These are phyloP conservation scores for Melocanna baccifera DNA, from an alignment of 176 grass and related monocot genomes.

Conservation along the genomic window DNA sequence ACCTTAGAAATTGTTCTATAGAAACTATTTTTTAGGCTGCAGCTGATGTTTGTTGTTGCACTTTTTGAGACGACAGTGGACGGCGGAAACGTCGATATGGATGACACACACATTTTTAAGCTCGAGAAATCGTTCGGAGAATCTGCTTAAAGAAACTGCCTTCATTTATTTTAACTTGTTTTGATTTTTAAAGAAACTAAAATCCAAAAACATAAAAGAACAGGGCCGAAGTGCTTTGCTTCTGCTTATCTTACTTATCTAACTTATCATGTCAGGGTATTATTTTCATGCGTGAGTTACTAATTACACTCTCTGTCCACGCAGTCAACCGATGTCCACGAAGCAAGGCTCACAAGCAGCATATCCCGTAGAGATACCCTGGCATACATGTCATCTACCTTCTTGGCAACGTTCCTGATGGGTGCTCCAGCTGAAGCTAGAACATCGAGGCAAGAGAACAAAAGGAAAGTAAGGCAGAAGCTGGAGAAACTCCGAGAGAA, in stretches of 20 bases:
- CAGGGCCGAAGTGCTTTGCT: neutral
- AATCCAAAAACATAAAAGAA: no score
- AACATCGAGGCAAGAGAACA: slow-evolving; percentile 56
- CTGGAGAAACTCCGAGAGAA: slow-evolving; percentile 67
- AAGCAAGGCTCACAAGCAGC: slow-evolving; percentile 19
- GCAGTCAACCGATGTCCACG: slow-evolving; percentile 20
- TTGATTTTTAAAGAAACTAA: no score
- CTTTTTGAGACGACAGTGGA: no score
- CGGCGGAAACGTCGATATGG: no score
- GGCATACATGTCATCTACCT: slow-evolving; percentile 41
- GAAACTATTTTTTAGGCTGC: neutral
- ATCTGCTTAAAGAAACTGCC: no score
- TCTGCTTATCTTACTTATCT: no score
- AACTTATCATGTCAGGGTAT: neutral
- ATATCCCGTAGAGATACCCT: slow-evolving; percentile 56
- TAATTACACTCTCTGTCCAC: neutral
- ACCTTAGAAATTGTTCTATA: neutral
- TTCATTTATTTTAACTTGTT: no score
- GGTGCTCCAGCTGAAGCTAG: slow-evolving; percentile 34
- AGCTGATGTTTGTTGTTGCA: no score
- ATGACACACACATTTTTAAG: no score
- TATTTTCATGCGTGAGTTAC: neutral
- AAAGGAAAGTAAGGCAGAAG: slow-evolving; percentile 69
- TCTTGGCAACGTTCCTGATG: slow-evolving; percentile 34
- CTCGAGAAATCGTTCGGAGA: fast-evolving